These are phyloP conservation scores for Lecanicillium sp. DNA, from an alignment of 2,329 filamentous ascomycete genomes.

Conservation along the genomic window DNA sequence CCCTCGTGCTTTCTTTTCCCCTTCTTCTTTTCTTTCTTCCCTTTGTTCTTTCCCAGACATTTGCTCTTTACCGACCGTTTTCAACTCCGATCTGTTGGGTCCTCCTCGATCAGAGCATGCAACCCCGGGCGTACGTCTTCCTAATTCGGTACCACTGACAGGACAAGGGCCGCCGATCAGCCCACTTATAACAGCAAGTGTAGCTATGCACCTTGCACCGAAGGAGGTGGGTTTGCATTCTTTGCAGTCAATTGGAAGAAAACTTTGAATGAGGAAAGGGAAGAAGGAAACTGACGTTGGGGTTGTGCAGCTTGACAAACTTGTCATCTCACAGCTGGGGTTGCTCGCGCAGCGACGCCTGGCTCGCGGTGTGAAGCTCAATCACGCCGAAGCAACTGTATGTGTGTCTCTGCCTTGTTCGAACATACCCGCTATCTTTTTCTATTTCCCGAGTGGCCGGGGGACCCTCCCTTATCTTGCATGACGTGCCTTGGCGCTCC, in stretches of 20 bases:
- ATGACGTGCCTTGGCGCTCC: no score
- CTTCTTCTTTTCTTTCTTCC: background rate
- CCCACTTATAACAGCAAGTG: constrained; percentile 2
- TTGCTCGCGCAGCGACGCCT: constrained; percentile 81
- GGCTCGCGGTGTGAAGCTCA: constrained; percentile 80
- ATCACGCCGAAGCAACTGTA: constrained; percentile 83
- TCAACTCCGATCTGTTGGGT: constrained; percentile 2
- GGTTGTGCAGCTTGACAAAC: constrained; percentile 76
- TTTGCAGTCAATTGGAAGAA: no score
- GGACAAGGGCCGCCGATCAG: background rate
- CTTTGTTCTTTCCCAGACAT: constrained; percentile 3
- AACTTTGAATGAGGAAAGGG: no score
- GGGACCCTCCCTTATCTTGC: no score
- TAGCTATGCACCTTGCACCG: constrained; percentile 41
- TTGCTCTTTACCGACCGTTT: background rate
- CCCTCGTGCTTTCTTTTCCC: background rate
- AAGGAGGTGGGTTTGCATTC: constrained; percentile 35
- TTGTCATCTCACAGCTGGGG: constrained; percentile 84
- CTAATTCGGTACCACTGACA: constrained; percentile 10
- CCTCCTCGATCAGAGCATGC: constrained; percentile 9
- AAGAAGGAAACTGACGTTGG: background rate
- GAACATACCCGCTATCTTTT: no score
- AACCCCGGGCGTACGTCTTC: constrained; percentile 9
- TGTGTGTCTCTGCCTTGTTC: constrained; percentile 17
- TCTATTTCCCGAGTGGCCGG: no score